Evolutionary conservation across 2,329 filamentous ascomycete genomes (phyloP).

Genomic region (Stromatinia cepivora): DNA sequence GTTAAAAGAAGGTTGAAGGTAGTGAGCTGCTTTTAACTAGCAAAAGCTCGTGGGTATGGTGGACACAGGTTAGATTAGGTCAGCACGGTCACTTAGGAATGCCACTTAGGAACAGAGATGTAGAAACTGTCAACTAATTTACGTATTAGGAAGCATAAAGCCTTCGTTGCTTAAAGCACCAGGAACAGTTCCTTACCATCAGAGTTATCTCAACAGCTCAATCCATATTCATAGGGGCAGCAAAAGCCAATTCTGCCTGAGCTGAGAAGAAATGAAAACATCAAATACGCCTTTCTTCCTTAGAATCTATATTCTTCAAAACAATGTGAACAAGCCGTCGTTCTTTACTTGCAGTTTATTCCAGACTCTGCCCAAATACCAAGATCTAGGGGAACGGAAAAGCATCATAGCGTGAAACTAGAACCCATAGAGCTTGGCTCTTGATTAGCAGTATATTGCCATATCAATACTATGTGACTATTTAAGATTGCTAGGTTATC

Average conservation of each 20-base stretch:
- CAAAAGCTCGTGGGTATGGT: not conserved
- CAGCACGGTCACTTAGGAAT: not conserved
- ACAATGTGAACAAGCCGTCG: too few species aligned
- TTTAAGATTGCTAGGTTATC: not conserved
- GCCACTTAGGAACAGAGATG: not conserved
- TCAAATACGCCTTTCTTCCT: too few species aligned
- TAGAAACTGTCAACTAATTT: not conserved
- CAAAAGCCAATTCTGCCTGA: too few species aligned
- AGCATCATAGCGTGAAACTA: not conserved
- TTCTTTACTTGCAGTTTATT: too few species aligned
- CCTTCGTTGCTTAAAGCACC: not conserved
- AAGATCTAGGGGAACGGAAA: not conserved
- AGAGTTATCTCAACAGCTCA: not conserved
- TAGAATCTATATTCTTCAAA: too few species aligned
- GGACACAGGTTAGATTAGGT: not conserved
- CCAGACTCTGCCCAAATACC: not conserved
- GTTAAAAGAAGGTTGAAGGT: not conserved
- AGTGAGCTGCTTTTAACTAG: not conserved
- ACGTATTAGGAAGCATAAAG: not conserved
- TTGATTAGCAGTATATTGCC: conserved; percentile 2
- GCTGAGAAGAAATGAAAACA: too few species aligned
- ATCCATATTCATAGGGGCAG: too few species aligned
- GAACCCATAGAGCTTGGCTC: not conserved
- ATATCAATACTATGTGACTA: not conserved
- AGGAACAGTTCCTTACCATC: not conserved